These are phyloP conservation scores for Neonectria ditissima DNA, from an alignment of 2,329 filamentous ascomycete species.

Conservation along the genomic window DNA sequence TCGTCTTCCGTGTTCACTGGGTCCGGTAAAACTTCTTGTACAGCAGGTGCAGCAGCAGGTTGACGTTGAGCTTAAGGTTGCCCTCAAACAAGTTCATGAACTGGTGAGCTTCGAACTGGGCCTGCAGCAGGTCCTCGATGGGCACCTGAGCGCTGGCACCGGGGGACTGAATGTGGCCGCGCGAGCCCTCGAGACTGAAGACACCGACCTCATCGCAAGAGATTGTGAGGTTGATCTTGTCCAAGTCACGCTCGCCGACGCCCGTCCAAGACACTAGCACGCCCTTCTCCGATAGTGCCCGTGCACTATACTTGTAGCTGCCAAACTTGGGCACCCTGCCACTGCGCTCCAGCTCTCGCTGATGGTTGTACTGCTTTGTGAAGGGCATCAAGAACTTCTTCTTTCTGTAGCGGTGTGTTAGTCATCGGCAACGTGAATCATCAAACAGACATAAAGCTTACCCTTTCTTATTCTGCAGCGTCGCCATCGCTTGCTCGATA, in stretches of 20 bases:
- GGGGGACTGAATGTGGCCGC: slow-evolving; percentile 94
- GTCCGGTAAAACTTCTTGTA: slow-evolving; percentile 98
- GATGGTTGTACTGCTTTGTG: slow-evolving; percentile 98
- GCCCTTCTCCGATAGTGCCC: slow-evolving; percentile 90
- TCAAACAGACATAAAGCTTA: slow-evolving; percentile 53
- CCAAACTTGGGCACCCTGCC: slow-evolving; percentile 97
- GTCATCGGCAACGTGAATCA: slow-evolving; percentile 19
- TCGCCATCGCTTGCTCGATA: slow-evolving; percentile 98
- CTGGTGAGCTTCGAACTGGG: slow-evolving; percentile 96
- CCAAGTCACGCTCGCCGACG: slow-evolving; percentile 85
- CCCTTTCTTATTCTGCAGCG: slow-evolving; percentile 96
- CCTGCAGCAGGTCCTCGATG: slow-evolving; percentile 93
- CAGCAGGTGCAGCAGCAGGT: slow-evolving; percentile 93
- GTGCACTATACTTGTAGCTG: slow-evolving; percentile 95
- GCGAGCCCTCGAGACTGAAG: slow-evolving; percentile 91
- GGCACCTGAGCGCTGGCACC: slow-evolving; percentile 90
- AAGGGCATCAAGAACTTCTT: slow-evolving; percentile 96
- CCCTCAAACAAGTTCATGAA: slow-evolving; percentile 96
- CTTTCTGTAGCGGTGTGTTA: slow-evolving; percentile 68
- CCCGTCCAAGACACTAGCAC: slow-evolving; percentile 93
- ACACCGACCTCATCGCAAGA: slow-evolving; percentile 93
- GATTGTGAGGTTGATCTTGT: slow-evolving; percentile 93
- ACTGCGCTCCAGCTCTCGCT: slow-evolving; percentile 91
- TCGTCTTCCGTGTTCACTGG: slow-evolving; percentile 57
- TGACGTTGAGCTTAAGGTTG: slow-evolving; percentile 90